Conservation (phyloP, 1,284 basidiomycete species). For the Marasmius tenuissimus region DNA sequence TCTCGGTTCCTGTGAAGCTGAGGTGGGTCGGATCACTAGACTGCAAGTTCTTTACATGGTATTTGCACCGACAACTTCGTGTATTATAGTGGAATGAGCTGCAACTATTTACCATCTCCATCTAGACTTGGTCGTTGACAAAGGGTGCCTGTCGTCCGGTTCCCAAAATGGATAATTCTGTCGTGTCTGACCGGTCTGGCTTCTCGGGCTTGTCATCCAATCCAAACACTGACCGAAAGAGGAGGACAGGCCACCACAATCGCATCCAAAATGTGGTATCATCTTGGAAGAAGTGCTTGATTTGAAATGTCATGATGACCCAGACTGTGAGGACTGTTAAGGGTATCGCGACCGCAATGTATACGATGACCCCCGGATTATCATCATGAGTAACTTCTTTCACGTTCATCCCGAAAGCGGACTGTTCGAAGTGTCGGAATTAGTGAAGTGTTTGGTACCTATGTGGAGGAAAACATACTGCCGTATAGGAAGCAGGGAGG, state of each 20-base stretch:
- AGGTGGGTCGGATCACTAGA: not conserved
- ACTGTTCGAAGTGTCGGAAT: slow-evolving; percentile 15
- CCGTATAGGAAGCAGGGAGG: slow-evolving; percentile 35
- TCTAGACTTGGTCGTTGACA: not conserved
- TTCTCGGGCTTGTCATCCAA: not conserved
- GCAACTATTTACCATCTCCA: too few relatives aligned
- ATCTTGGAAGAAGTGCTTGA: slow-evolving; percentile 23
- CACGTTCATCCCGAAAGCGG: slow-evolving; percentile 45
- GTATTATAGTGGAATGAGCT: too few relatives aligned
- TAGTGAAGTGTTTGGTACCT: not conserved
- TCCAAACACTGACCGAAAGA: not conserved
- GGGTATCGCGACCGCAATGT: slow-evolving; percentile 32
- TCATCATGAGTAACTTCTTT: slow-evolving; percentile 30
- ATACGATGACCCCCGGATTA: slow-evolving; percentile 30
- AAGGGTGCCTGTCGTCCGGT: not conserved
- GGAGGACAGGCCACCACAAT: slow-evolving; percentile 14
- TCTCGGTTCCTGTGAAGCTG: slow-evolving; percentile 36
- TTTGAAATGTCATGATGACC: slow-evolving; percentile 41
- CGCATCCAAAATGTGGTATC: slow-evolving; percentile 14
- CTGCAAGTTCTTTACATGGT: too few relatives aligned
- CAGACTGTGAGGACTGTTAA: slow-evolving; percentile 39
- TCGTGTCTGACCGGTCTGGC: not conserved
- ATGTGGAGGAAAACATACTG: slow-evolving; percentile 23
- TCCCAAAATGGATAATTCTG: not conserved
- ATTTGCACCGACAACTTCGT: too few relatives aligned